A percentile compares a stretch with the other conserved stretches of the same genome.
phyloP scores from a whole-genome alignment of 2,329 filamentous ascomycete species.

The Colletotrichum gloeosporioides region DNA sequence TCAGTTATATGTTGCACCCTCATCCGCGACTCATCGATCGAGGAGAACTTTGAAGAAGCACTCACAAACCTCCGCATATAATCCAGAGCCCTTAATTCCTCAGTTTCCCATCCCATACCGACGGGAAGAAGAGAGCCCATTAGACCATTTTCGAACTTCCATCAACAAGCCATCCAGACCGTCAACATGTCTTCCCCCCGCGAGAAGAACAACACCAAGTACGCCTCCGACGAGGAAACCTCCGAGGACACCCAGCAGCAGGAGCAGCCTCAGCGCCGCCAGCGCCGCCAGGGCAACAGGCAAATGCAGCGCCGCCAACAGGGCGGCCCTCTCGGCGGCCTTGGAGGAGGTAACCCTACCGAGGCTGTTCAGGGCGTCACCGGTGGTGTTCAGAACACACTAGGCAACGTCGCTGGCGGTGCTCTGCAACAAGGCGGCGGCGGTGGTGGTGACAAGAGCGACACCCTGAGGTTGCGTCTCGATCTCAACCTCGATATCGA shows the following conservation, averaged over 20 bases:
- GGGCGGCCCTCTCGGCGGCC: constrained; percentile 35
- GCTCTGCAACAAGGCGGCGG: constrained; percentile 38
- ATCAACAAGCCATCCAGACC: background rate
- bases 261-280: constrained; percentile 28
- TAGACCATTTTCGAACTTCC: constrained; percentile 20
- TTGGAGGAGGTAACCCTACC: constrained; percentile 28
- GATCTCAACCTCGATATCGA: constrained; percentile 86
- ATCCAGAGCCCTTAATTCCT: background rate
- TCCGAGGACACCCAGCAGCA: constrained; percentile 33
- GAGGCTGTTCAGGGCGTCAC: constrained; percentile 41
- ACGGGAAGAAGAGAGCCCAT: background rate
- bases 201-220: constrained; percentile 34
- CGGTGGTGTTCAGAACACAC: constrained; percentile 43
- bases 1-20: constrained; percentile 24
- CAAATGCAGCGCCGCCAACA: constrained; percentile 29
- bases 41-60: background rate
- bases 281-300: constrained; percentile 23
- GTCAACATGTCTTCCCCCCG: constrained; percentile 33
- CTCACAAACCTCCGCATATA: background rate
- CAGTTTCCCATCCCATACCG: background rate
- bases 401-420: constrained; percentile 44
- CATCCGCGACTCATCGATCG: background rate
- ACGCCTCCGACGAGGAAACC: constrained; percentile 41
- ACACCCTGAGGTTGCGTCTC: constrained; percentile 75
- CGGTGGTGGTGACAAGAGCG: constrained; percentile 53